Evolutionary conservation across 2,329 filamentous ascomycete genomes (phyloP), one percentile per base, ranked within the genome.

Genomic region (Arthroderma sp.): DNA sequence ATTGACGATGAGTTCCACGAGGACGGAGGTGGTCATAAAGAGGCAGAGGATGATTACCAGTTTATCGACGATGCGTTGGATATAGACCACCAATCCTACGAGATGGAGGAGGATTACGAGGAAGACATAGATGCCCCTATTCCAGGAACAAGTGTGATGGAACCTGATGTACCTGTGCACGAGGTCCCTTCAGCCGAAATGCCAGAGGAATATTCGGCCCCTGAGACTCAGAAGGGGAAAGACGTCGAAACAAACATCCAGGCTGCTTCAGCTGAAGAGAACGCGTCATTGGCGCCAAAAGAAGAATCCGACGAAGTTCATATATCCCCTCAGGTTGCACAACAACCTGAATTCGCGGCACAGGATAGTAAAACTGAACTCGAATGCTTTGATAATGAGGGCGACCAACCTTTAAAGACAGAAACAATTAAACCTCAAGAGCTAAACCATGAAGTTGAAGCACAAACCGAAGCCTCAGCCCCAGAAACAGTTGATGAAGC

Each of bases 81-180:
- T 39, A 33, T 43, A 11, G 54, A 55, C 38, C 23, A 55, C 19
- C 54, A 44, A 33, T 51, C 43, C 17, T 52, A 49, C 17, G 71
- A 73, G 54, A 73, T 74, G 71, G 71, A 72, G 55, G 68, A 70
- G 35, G 71, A 72, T 47, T 70, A 69, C 35, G 67, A 67, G 53
- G 68, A 71, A 59, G 65, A 68, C 52, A 64, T 66, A 39, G 68
- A 70, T 61, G 65, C 65, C 28, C 63, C 67, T 2, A 63, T 69
- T 15, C 64, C 61, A 28, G 59, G 38, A 7, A 52, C 57, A 13
- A 35, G 35, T 38, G 44, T 39, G 6, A 41, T 59, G 13, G 54
- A 59, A 56, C 35, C 23, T 19, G 23, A 23, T 21, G 13, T 33
- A 2, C 25, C 54, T n/a, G 38, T 9, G 1, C 15, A 37, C 5